Evolutionary conservation across 2,329 filamentous ascomycete genomes (phyloP), one percentile per base, ranked within the genome.

Genomic region (Apiospora rasikravindrae): DNA sequence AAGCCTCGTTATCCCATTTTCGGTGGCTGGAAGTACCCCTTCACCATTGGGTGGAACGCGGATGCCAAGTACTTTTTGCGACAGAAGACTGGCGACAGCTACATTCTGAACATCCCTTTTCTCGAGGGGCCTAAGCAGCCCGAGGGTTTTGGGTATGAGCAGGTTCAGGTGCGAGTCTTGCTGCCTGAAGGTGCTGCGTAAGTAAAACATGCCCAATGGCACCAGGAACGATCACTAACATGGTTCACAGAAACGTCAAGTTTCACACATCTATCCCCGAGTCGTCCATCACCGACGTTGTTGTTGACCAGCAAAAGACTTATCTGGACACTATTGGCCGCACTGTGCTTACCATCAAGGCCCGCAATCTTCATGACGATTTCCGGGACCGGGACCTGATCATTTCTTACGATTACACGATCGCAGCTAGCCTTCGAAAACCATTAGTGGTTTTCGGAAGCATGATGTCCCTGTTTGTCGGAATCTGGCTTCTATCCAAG

Each of bases 11-110:
- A 97, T 83, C 96, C 96, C n/a, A 83, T 99, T 33, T 99, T 98
- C 78, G 96, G 96, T 73, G 95, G 94, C 73, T 99, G 96, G 96
- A 98, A 97, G 83, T 98, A 98, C 84, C 96, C 94, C 76, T 99
- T 98, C 86, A 94, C 93, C 73, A 91, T 98, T 72, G 96, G 96
- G 76, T 99, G 96, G 96, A 97, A 98, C 84, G 92, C 93, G 70
- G 91, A 97, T 76, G 87, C 97, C 40, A 90, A 90, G 78, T 90
- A 89, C 72, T 96, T 94, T 81, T 81, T 99, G 76, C 91, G 94
- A 77, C 89, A 86, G 77, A 86, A 89, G 57, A 84, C 86, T 66
- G 88, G 88, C 37, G 90, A 94, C 73, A 89, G 90, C n/a, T 97
- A 94, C 79, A 88, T 97, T 13, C 88, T 99, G 73, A 97, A 94